Percentiles rank a stretch among this genome's conserved stretches.
phyloP scores from a whole-genome alignment of 2,329 filamentous ascomycete genomes.

The Clarireedia paspali region DNA sequence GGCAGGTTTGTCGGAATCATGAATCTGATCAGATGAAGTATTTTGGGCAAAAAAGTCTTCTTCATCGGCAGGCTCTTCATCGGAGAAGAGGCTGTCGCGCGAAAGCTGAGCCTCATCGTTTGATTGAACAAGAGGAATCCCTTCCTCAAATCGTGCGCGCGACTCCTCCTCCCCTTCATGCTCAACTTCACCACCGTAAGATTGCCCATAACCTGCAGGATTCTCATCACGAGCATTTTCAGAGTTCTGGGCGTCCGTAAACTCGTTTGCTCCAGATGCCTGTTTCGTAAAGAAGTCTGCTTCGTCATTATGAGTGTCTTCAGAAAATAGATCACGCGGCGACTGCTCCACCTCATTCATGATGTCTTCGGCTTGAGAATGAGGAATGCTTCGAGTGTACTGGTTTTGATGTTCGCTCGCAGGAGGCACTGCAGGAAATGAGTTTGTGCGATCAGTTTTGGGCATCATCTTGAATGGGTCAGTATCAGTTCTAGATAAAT shows the following conservation, averaged over 20 bases:
- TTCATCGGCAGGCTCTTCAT: conserved; percentile 28
- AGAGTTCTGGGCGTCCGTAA: not conserved
- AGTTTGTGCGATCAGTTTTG: conserved; percentile 51
- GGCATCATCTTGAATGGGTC: conserved; percentile 56
- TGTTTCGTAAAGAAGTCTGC: conserved; percentile 40
- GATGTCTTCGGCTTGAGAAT: conserved; percentile 46
- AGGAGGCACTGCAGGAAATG: conserved; percentile 51
- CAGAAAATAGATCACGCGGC: conserved; percentile 21
- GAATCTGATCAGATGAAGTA: conserved; percentile 23
- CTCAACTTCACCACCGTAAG: conserved; percentile 20
- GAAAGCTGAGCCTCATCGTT: conserved; percentile 6
- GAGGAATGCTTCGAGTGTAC: conserved; percentile 35
- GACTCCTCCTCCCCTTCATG: conserved; percentile 39
- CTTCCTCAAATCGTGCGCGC: conserved; percentile 58
- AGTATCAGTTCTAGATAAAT: conserved; percentile 41
- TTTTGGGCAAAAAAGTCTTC: conserved; percentile 50
- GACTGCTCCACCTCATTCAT: conserved; percentile 42
- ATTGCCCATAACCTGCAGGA: conserved; percentile 14
- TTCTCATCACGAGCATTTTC: not conserved
- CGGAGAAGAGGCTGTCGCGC: conserved; percentile 29
- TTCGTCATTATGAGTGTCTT: conserved; percentile 36
- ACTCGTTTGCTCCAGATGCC: not conserved
- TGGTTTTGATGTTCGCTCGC: conserved; percentile 27
- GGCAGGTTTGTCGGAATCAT: conserved; percentile 11
- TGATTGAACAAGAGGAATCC: conserved; percentile 52